phyloP scores from a whole-genome alignment of 2,329 filamentous ascomycete species.

The Verticillium klebahnii region DNA sequence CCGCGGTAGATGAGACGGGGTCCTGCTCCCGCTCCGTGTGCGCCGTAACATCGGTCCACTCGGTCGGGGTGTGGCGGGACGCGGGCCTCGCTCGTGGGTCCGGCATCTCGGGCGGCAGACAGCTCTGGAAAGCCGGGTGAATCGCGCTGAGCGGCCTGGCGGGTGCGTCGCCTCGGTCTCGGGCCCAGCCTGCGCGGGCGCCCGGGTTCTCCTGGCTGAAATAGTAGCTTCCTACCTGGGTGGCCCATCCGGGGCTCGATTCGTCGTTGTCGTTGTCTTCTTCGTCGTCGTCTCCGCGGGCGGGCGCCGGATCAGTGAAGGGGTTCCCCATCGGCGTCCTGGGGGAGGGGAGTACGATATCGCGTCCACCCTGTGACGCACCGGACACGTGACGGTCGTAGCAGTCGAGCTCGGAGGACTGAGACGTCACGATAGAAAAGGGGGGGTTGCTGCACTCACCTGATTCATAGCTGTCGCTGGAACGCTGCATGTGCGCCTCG shows the following conservation, averaged over 20 bases:
- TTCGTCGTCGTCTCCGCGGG: not conserved
- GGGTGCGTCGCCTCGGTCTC: not conserved
- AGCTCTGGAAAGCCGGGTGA: not conserved
- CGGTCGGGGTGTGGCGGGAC: not conserved
- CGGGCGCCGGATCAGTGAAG: not conserved
- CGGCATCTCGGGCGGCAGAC: not conserved
- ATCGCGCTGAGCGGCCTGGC: not conserved
- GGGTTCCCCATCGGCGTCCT: not conserved
- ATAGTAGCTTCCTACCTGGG: slow-evolving; percentile 2
- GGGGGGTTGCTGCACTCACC: not conserved
- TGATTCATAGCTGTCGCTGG: not conserved
- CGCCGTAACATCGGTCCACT: not conserved
- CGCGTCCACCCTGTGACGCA: not conserved
- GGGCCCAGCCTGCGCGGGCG: not conserved
- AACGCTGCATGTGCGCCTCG: not conserved
- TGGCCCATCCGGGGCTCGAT: not conserved
- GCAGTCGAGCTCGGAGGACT: not conserved
- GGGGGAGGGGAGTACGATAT: not conserved
- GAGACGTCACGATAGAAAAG: not conserved
- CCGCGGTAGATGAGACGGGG: not conserved
- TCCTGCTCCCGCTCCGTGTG: not conserved
- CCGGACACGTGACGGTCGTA: not conserved
- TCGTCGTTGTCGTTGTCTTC: not conserved
- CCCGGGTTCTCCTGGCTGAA: not conserved
- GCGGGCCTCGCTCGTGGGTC: not conserved